Evolutionary conservation across 1,139 yeast species (phyloP), one percentile per base, ranked within the genome.

Genomic region (Yamadazyma songkhlaensis): DNA sequence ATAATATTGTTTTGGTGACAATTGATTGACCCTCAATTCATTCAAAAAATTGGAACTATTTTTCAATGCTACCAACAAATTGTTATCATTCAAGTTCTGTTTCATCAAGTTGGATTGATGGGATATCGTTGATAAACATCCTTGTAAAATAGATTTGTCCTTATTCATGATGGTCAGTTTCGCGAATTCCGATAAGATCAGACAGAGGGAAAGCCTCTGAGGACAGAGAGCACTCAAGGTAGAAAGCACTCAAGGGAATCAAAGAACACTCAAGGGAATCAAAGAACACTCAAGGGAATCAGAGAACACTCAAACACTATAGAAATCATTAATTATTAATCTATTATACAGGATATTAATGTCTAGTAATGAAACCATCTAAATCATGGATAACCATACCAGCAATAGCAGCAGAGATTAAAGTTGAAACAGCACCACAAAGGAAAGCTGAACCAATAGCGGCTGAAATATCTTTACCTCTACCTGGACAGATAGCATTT

Each of bases 1-100:
- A 58, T 92, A 92, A 67, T 92, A 92, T 57, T 87, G 95, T 58
- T 90, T 90, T 1, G 98, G 98, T 3, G 88, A 74, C 45, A 89
- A 68, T 36, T 74, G 72, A 35, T 82, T 79, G 9, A 92, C 84
- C 39, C 97, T 71, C 37, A 92, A 67, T 59, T 92, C 97, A 28
- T 83, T 81, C 39, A 92, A 69, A 64, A 89, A 79, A 37, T 85
- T 79, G 25, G 95, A 82, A 35, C 95, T 88, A 55, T 89, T 95
- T 51, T 89, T 89, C 44, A 92, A 66, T 0, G 96, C 95, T 53
- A 84, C 96, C 77, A 92, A 80, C 39, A 90, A 71, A 41, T 65
- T 61, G 54, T 82, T 82, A 29, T 83, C 86, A 42, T 81, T 82
- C 43, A 92, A 70, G 50, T 89, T 78, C 51, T 80, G 82, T 49